A percentile compares a stretch with the other conserved stretches of the same genome.
Evolutionary conservation across 257 asterid genomes (phyloP).

Genomic region (Penstemon davidsonii): DNA sequence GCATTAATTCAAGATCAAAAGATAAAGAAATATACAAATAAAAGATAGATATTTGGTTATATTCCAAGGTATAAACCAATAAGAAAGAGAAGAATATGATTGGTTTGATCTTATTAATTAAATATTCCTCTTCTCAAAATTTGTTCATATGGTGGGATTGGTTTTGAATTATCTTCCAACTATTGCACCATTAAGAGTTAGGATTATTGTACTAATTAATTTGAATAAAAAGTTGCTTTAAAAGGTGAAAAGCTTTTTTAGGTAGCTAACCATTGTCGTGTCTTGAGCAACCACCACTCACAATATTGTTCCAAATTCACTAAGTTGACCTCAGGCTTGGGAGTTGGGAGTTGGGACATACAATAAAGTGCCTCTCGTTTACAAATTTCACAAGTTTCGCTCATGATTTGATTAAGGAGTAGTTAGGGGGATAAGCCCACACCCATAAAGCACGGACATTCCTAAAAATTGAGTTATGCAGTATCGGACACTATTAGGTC

Average conservation of each 20-base stretch:
- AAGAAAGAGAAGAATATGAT: slow-evolving; percentile 26
- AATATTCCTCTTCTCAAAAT: slow-evolving; percentile 22
- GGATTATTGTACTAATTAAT: background rate
- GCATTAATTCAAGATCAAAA: slow-evolving; percentile 6
- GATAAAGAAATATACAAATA: background rate
- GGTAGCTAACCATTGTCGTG: slow-evolving; percentile 6
- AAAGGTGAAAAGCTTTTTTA: slow-evolving; percentile 1
- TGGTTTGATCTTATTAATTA: slow-evolving; percentile 25
- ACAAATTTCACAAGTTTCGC: no score
- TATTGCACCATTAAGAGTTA: slow-evolving; percentile 20
- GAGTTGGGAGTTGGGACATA: background rate
- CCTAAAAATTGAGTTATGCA: no score
- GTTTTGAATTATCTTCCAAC: slow-evolving; percentile 21
- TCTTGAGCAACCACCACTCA: background rate
- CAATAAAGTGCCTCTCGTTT: background rate
- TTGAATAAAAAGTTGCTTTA: slow-evolving; percentile 7
- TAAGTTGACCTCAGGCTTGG: background rate
- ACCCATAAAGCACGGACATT: no score
- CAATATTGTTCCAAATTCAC: slow-evolving; percentile 12
- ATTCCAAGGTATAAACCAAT: slow-evolving; percentile 28
- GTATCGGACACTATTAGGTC: no score
- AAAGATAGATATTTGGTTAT: slow-evolving; percentile 22
- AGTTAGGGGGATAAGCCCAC: no score
- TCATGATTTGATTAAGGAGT: no score
- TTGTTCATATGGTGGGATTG: slow-evolving; percentile 18